These are phyloP conservation scores for Gastrolobium villosum DNA, from an alignment of 306 rosid genomes.

Conservation along the genomic window DNA sequence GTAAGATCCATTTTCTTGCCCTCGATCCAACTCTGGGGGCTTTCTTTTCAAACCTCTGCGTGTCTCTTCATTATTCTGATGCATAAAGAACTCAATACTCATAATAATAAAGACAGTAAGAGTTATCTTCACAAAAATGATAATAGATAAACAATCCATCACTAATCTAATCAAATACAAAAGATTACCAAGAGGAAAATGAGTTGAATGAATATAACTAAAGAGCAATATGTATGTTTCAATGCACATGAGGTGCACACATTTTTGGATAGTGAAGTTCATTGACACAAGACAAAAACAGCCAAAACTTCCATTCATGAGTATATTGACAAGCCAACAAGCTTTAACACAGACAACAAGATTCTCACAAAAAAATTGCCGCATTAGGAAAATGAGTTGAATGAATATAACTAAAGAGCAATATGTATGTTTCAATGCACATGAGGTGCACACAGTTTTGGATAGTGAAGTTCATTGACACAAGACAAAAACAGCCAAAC, in stretches of 20 bases:
- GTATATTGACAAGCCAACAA: slow-evolving; percentile 18
- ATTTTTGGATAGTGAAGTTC: slow-evolving; percentile 30
- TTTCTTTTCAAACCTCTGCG: slow-evolving; percentile 78
- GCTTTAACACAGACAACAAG: background rate
- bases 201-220: slow-evolving; percentile 6
- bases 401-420: slow-evolving; percentile 3
- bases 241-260: background rate
- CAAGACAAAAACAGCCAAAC: slow-evolving; percentile 5
- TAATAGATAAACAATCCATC: background rate
- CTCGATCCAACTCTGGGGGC: slow-evolving; percentile 63
- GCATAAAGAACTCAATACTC: slow-evolving; percentile 41
- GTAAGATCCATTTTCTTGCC: slow-evolving; percentile 62
- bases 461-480: slow-evolving; percentile 34
- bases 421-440: background rate
- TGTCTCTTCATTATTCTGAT: slow-evolving; percentile 79
- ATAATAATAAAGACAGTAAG: slow-evolving; percentile 44
- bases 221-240: slow-evolving; percentile 5
- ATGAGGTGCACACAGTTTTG: background rate
- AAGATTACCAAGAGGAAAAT: slow-evolving; percentile 21
- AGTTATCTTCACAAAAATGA: slow-evolving; percentile 4
- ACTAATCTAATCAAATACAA: slow-evolving; percentile 10
- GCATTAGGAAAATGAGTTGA: slow-evolving; percentile 30
- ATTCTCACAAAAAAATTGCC: slow-evolving; percentile 22
- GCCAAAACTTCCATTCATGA: background rate
- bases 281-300: slow-evolving; percentile 5